A percentile compares a stretch with the other conserved stretches of the same genome.
phyloP scores from a whole-genome alignment of 345 rosid species.

The Acer campestre region DNA sequence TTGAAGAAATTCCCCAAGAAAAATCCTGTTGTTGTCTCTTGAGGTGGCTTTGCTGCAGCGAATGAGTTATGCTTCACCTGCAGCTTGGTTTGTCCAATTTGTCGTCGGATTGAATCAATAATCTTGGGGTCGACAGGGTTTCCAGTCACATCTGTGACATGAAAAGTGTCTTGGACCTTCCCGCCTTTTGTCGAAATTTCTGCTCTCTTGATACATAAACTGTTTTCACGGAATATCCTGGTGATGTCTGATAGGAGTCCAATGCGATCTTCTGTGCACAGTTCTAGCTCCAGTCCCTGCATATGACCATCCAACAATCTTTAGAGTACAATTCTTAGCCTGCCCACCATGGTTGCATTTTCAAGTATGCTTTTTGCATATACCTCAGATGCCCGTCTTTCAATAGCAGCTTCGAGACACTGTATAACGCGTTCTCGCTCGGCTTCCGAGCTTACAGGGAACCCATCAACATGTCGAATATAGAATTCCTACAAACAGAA shows the following conservation, averaged over 20 bases:
- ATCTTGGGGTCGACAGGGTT: constrained; percentile 49
- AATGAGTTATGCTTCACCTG: constrained; percentile 40
- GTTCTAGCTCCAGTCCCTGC: constrained; percentile 62
- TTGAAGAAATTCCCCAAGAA: constrained; percentile 55
- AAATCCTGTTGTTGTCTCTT: constrained; percentile 39
- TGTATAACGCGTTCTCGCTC: constrained; percentile 71
- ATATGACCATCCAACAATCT: background rate
- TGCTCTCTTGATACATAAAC: constrained; percentile 57
- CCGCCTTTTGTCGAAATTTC: constrained; percentile 49
- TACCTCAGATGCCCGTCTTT: constrained; percentile 81
- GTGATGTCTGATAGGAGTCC: constrained; percentile 67
- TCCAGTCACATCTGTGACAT: constrained; percentile 57
- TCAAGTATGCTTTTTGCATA: background rate
- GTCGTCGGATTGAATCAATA: constrained; percentile 38
- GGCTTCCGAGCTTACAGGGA: constrained; percentile 73
- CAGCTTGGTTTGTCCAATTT: constrained; percentile 38
- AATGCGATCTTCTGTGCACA: constrained; percentile 49
- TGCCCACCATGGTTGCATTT: constrained; percentile 4
- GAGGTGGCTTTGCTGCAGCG: constrained; percentile 36
- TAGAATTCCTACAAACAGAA: constrained; percentile 62
- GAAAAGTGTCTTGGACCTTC: constrained; percentile 50
- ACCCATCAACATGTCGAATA: constrained; percentile 78
- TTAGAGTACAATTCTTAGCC: constrained; percentile 5
- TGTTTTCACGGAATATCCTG: constrained; percentile 58
- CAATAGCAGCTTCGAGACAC: constrained; percentile 84